Evolutionary conservation across 1,284 basidiomycete species (phyloP), one percentile per base, ranked within the genome.

Genomic region (Puccinia triticina): DNA sequence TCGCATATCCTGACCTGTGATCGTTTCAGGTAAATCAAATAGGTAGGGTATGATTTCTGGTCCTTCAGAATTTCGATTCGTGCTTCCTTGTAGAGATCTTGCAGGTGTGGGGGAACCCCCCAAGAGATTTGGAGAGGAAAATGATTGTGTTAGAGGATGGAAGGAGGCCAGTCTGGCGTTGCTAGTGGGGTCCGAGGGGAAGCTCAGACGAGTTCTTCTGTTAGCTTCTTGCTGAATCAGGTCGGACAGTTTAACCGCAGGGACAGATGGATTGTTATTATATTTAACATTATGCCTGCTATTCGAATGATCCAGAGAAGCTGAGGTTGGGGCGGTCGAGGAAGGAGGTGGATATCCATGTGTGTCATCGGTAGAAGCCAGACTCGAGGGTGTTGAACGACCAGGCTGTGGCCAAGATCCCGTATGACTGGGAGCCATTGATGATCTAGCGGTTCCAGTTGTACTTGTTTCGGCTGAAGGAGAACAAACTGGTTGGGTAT

Each of bases 311-410:
- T 55, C 21, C 8, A 73, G 40, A n/a, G 50, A 55, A 3, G 46
- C 71, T 12, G 71, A 50, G 10, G 71, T 73, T 37, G 71, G 71
- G 43, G 71, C 71, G 18, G 71, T 73, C 32, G 71, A 73, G 26
- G 69, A 32, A 26, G 71, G 18, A 53, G 50, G 40, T 55, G 46
- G 71, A 73, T 73, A 73, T 5, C 7, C 71, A 34, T 73, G 48
- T 14, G 43, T 73, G 18, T 73, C 71, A 55, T 55, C 48, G 32
- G 48, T 73, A 73, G 40, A 48, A 53, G 71, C 71, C 29, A 23
- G 3, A 55, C 48, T 73, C 2, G 48, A 34, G 10, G 29, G 48
- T 23, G 71, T 48, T 34, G 50, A 34, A 55, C 48, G 71, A 37
- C n/a, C 71, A 18, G 29, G 3, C 12, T 23, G 26, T 55, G 71